These are phyloP conservation scores for Xylariaceae sp. DNA, from an alignment of 2,329 filamentous ascomycete genomes.

Conservation along the genomic window DNA sequence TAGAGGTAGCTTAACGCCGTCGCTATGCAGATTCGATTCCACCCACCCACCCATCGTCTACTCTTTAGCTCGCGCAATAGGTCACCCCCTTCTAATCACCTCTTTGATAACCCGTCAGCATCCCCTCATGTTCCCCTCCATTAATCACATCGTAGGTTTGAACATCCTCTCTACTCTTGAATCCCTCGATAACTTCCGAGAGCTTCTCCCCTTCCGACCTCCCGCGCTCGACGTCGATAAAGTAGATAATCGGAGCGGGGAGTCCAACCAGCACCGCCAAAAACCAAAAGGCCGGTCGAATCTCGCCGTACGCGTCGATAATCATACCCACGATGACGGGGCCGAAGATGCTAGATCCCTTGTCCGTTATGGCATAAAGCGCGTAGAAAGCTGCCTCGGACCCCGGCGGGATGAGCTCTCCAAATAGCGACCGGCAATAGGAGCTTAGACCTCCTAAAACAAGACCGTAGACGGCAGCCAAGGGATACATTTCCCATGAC, in stretches of 20 bases:
- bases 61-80: not conserved
- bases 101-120: slow-evolving; percentile 33
- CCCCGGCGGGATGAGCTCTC: slow-evolving; percentile 87
- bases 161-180: slow-evolving; percentile 32
- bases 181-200: slow-evolving; percentile 53
- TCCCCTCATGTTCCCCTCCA: slow-evolving; percentile 31
- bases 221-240: slow-evolving; percentile 78
- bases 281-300: slow-evolving; percentile 87
- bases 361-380: slow-evolving; percentile 95
- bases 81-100: slow-evolving; percentile 24
- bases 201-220: slow-evolving; percentile 62
- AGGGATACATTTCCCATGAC: slow-evolving; percentile 92
- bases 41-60: not conserved
- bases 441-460: slow-evolving; percentile 88
- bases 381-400: slow-evolving; percentile 96
- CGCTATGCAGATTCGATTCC: slow-evolving; percentile 37
- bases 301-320: slow-evolving; percentile 75
- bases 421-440: slow-evolving; percentile 88
- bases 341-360: slow-evolving; percentile 88
- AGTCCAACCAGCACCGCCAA: slow-evolving; percentile 77
- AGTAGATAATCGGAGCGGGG: slow-evolving; percentile 76
- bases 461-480: slow-evolving; percentile 86
- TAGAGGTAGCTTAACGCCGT: slow-evolving; percentile 34
- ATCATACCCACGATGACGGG: slow-evolving; percentile 91
- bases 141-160: slow-evolving; percentile 16